Base-by-base conservation (phyloP, 1,284 basidiomycete species). In the Microbotryum intermedium region DNA sequence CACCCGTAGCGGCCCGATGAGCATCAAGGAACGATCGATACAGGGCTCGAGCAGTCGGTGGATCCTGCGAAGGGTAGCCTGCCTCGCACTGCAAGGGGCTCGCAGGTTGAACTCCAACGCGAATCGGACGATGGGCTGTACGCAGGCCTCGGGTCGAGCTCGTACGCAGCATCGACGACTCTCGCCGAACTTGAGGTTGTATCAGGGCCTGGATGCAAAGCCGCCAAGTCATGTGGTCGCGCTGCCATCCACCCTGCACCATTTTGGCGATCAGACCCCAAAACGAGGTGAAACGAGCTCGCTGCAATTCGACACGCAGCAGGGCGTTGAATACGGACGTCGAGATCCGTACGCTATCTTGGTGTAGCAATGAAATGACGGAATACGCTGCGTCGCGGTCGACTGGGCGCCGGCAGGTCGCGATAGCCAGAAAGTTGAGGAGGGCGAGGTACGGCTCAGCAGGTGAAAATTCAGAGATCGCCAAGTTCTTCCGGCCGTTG, bases 211-310 rank as follows among this genome's bases (percentile, higher is more conserved):
- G 34, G 29, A 45, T 26, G 8, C 58, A 62, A 39, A 65, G 53
- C 5, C 34, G 28, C 58, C 60, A 67, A 2, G 57, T 44, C n/a
- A 25, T 6, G 1, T 13, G 42, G 48, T 53, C 53, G 2, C 58
- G 50, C 8, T 23, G 43, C 53, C 53, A 34, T 6, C 47, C 47
- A 29, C 29, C 34, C 30, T 29, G 30, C 8, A 21, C 50, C 51
- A 65, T 59, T 23, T 46, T 39, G 8, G 20, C 26, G 59, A 59
- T 63, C 11, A 68, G 29, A 2, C 59, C 58, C 66, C 66, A 68
- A 44, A 65, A 68, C 10, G 64, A 65, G 5, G 59, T 46, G 47
- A 53, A 61, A 4, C 54, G 59, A 13, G 42, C 42, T 6, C 61
- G 60, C 21, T 16, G 5, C 29, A 66, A 50, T 26, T 68, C 66